A percentile compares a stretch with the other conserved stretches of the same genome.
Evolutionary conservation across 208 protist species (phyloP).

Genomic region (Herpetomonas tarakana): DNA sequence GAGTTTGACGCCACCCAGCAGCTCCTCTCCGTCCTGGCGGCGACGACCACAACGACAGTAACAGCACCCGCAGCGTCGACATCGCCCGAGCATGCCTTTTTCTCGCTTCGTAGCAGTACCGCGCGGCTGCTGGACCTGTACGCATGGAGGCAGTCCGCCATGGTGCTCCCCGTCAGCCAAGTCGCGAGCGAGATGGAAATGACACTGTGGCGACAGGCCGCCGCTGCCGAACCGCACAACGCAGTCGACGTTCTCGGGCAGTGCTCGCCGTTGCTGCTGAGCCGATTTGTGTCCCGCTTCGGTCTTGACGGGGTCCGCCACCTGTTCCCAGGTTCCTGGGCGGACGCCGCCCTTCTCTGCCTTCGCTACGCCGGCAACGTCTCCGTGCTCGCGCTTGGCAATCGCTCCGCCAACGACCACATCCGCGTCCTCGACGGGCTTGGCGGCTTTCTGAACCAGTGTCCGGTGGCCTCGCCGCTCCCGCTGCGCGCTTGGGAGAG

Average conservation of each 20-base stretch:
- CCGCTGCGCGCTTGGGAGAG: slow-evolving; percentile 61
- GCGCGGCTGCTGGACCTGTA: slow-evolving; percentile 54
- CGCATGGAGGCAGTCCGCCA: slow-evolving; percentile 40
- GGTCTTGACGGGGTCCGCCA: slow-evolving; percentile 42
- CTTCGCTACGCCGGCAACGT: slow-evolving; percentile 43
- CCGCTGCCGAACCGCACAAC: slow-evolving; percentile 18
- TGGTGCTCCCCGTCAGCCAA: neutral
- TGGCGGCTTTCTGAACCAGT: slow-evolving; percentile 41
- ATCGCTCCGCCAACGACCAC: slow-evolving; percentile 25
- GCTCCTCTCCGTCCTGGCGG: slow-evolving; percentile 31
- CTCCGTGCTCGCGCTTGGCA: slow-evolving; percentile 56
- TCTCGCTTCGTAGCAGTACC: slow-evolving; percentile 28
- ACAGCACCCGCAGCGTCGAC: neutral
- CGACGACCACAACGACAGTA: slow-evolving; percentile 6
- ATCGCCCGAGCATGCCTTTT: slow-evolving; percentile 14
- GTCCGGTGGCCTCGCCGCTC: slow-evolving; percentile 31
- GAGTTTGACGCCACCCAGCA: slow-evolving; percentile 66
- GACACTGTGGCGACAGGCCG: slow-evolving; percentile 55
- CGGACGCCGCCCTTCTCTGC: slow-evolving; percentile 37
- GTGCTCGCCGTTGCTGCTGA: slow-evolving; percentile 60
- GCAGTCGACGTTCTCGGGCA: slow-evolving; percentile 19
- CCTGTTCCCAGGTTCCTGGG: slow-evolving; percentile 59
- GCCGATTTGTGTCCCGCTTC: slow-evolving; percentile 51
- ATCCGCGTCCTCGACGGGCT: slow-evolving; percentile 33
- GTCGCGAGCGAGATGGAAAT: slow-evolving; percentile 33